Base-by-base conservation (phyloP, 768 basidiomycete species). In the Lactarius sp. region DNA sequence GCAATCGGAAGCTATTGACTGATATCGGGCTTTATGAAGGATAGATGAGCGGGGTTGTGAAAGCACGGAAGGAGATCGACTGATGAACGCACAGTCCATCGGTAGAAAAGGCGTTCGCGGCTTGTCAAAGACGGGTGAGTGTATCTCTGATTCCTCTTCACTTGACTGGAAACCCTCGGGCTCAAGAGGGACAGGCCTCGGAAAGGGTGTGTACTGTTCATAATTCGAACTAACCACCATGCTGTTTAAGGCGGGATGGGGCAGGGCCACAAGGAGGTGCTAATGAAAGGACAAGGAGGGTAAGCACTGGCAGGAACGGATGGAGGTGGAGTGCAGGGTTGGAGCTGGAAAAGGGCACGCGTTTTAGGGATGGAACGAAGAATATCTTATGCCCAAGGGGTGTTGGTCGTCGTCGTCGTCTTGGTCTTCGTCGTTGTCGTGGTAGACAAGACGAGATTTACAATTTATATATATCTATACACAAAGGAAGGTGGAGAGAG, bases 121-220 rank as follows among this genome's bases (percentile, higher is more conserved):
- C 69, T 77, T 76, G 76, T 84, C 81, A 75, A 86, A 86, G 57
- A 84, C 80, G 68, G 89, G 88, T 2, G 88, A 89, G 69, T 88
- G 86, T 27, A 90, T 75, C 64, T 85, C 87, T 57, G 88, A 89
- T 71, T 85, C 83, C 70, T 88, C 88, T 71, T 89, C 87, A 73
- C 85, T 87, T 27, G 86, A 87, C 75, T 84, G 86, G 50, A 81
- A 80, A 44, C 85, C 82, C 70, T 88, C 86, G 71, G 47, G 34
- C 47, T 88, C 88, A 62, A 78, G 74, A 64, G 79, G 76, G 73
- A 81, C 78, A 62, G 71, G 66, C 60, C 77, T 75, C 54, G 80
- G 81, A 73, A 84, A 85, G 18, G 84, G 80, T 13, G 83, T 77
- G 71, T 81, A 85, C 55, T 83, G 76, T 74, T 83, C 85, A 75